Evolutionary conservation across 352 stramenopile species (phyloP).

Genomic region (Pythium plurisporium): DNA sequence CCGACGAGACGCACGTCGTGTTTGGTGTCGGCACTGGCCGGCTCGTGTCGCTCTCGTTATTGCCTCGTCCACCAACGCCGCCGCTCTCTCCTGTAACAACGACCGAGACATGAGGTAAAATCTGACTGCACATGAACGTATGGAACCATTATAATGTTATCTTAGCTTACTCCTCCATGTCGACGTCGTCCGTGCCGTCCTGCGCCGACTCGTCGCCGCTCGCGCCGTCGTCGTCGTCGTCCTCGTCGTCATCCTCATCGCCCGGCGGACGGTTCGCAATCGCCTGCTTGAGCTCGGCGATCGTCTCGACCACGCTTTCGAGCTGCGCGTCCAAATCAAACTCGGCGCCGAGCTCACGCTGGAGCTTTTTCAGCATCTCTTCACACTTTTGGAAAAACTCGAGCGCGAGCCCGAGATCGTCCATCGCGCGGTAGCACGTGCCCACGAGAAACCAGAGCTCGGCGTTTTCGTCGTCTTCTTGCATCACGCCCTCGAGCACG

Average conservation of each 20-base stretch:
- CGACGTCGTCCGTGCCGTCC: conserved; percentile 55
- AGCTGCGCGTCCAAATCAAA: conserved; percentile 80
- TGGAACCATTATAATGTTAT: conserved; percentile 48
- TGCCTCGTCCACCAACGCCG: conserved; percentile 11
- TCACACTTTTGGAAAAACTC: conserved; percentile 86
- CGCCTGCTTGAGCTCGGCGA: conserved; percentile 42
- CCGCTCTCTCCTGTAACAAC: not conserved
- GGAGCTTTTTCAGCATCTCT: conserved; percentile 74
- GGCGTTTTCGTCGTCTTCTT: conserved; percentile 88
- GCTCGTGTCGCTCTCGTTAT: conserved; percentile 48
- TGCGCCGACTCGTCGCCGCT: conserved; percentile 23
- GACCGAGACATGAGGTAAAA: not conserved
- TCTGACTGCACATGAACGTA: conserved; percentile 31
- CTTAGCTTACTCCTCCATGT: conserved; percentile 73
- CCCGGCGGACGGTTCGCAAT: conserved; percentile 57
- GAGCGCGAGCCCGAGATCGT: conserved; percentile 71
- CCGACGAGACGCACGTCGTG: conserved; percentile 69
- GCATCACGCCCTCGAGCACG: conserved; percentile 83
- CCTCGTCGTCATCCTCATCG: conserved; percentile 51
- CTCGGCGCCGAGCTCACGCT: conserved; percentile 61
- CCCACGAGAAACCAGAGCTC: conserved; percentile 88
- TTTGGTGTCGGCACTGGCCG: conserved; percentile 58
- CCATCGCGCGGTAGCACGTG: conserved; percentile 84
- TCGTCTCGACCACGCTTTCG: conserved; percentile 66
- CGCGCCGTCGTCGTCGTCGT: conserved; percentile 34